These are phyloP conservation scores for Starmera dryadoides DNA, from an alignment of 805 yeast species.

Conservation along the genomic window DNA sequence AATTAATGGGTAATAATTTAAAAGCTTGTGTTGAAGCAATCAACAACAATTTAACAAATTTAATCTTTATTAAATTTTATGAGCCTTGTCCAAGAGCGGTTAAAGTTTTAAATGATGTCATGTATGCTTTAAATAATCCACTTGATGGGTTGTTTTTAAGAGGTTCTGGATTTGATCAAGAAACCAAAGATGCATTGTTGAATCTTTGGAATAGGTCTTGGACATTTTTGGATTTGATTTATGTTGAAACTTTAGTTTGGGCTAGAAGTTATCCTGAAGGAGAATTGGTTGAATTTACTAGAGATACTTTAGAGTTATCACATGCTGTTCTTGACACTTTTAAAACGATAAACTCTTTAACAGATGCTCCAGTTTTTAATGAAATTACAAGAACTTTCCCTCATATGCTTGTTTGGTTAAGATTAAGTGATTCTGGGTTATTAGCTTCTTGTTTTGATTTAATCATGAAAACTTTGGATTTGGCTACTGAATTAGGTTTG, in stretches of 20 bases:
- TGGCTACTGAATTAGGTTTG: slow-evolving; percentile 50
- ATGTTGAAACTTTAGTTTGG: slow-evolving; percentile 67
- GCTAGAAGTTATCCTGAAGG: slow-evolving; percentile 51
- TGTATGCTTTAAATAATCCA: slow-evolving; percentile 58
- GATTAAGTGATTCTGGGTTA: slow-evolving; percentile 73
- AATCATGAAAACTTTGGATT: slow-evolving; percentile 57
- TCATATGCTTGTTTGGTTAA: slow-evolving; percentile 70
- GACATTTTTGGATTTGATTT: slow-evolving; percentile 64
- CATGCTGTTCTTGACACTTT: slow-evolving; percentile 60
- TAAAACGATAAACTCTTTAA: slow-evolving; percentile 33
- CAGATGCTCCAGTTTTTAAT: slow-evolving; percentile 26
- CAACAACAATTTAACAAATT: slow-evolving; percentile 34
- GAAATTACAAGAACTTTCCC: slow-evolving; percentile 57
- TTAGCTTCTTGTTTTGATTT: slow-evolving; percentile 66
- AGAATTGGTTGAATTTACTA: slow-evolving; percentile 69
- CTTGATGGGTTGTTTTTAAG: slow-evolving; percentile 46
- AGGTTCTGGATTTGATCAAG: slow-evolving; percentile 15
- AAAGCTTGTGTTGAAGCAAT: slow-evolving; percentile 41
- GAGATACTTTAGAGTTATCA: slow-evolving; percentile 79
- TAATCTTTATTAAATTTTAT: slow-evolving; percentile 41
- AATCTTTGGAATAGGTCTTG: slow-evolving; percentile 67
- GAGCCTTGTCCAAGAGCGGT: slow-evolving; percentile 76
- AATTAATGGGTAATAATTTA: slow-evolving; percentile 38
- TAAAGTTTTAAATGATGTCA: slow-evolving; percentile 67
- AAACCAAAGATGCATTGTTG: slow-evolving; percentile 23